phyloP scores from a whole-genome alignment of 768 basidiomycete genomes.

The Suillus brevipes region DNA sequence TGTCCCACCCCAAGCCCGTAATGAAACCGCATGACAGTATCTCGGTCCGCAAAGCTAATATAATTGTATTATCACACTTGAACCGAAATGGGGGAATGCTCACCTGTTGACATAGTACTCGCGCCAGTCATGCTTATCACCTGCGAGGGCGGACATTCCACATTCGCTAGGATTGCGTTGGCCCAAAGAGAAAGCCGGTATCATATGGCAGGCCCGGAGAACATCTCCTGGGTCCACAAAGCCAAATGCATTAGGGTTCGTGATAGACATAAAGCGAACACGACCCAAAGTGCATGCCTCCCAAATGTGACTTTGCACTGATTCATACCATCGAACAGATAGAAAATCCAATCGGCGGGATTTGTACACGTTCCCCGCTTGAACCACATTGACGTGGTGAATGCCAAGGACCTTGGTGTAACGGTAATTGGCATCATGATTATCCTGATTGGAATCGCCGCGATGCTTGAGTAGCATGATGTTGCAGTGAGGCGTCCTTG shows the following conservation, averaged over 20 bases:
- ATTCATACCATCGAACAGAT: slow-evolving; percentile 1
- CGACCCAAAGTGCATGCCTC: background rate
- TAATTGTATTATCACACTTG: too few species aligned
- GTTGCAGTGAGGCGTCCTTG: slow-evolving; percentile 29
- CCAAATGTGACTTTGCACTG: background rate
- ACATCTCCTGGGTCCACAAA: slow-evolving; percentile 2
- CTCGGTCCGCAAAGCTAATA: slow-evolving; percentile 7
- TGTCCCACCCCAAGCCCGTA: slow-evolving; percentile 7
- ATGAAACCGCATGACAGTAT: slow-evolving; percentile 6
- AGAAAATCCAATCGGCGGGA: slow-evolving; percentile 2
- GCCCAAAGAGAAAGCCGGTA: background rate
- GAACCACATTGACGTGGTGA: background rate
- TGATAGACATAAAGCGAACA: background rate
- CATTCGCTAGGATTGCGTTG: background rate
- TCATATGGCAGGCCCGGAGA: background rate
- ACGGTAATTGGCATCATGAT: background rate
- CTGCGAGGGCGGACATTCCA: background rate
- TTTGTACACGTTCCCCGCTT: background rate
- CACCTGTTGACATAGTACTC: background rate
- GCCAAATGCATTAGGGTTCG: slow-evolving; percentile 1
- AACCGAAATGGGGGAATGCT: too few species aligned
- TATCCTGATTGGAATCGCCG: background rate
- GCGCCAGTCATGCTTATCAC: background rate
- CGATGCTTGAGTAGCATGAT: slow-evolving; percentile 32
- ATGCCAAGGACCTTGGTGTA: slow-evolving; percentile 6